Evolutionary conservation across 2,329 filamentous ascomycete species (phyloP), one percentile per base, ranked within the genome.

Genomic region (Phaeomoniella chlamydospora): DNA sequence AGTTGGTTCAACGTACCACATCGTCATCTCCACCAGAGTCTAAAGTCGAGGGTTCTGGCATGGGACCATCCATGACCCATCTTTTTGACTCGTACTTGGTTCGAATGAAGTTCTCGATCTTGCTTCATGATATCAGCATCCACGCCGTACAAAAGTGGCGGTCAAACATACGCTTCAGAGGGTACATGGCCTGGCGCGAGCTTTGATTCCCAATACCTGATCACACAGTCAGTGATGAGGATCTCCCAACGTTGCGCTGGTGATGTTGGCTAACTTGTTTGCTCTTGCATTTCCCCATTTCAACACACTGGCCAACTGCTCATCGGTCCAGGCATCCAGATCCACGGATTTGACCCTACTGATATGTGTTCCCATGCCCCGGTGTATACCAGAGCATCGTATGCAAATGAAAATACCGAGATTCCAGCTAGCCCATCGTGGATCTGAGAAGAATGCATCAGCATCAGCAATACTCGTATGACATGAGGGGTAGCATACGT

Each of bases 61-160:
- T 88, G 4, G 77, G 77, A 2, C 90, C 90, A 41, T 98, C 90
- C 87, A 96, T 96, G n/a, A 86, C 81, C 90, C 90, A 98, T 63
- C 92, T 73, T 72, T 94, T 96, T 37, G 90, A 81, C 58, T 98
- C 90, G 59, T 98, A 98, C 61, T 98, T 98, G 38, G 92, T 98
- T 46, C 90, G 78, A 50, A 98, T 96, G 54, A 98, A 98, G 67
- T 96, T 98, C 70, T 98, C 90, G 49, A 98, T 96, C 70, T 98
- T 98, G 46, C 68, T 72, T 41, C 37, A 18, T 6, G 26, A 13
- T 10, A 17, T 22, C 6, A 31, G 43, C 14, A 49, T 33, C 36
- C 18, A 16, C 15, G 10, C 11, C 14, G 18, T 37, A 4, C 1
- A 32, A 17, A 29, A 15, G 15, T 11, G 4, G 15, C 5, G 14